Percentiles rank a stretch among this genome's conserved stretches.
phyloP scores from a whole-genome alignment of 169 alveolate species.

The Cystoisospora suis region DNA sequence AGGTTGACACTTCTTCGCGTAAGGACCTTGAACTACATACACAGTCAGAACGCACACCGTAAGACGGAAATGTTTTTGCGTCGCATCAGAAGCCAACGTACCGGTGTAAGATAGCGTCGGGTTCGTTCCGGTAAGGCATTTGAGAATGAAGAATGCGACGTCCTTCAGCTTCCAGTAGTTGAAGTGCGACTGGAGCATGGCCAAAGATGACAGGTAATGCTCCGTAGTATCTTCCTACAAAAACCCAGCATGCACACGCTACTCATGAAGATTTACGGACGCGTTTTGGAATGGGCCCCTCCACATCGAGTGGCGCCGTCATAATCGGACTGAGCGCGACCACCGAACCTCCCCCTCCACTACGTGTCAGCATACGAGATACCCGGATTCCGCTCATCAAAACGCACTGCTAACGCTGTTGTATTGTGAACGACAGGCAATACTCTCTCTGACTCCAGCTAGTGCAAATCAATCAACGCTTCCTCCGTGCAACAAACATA shows the following conservation, averaged over 20 bases:
- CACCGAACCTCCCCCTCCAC: too few relatives aligned
- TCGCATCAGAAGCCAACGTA: neutral
- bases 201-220: constrained; percentile 73
- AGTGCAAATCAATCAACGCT: too few relatives aligned
- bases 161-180: constrained; percentile 74
- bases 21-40: neutral
- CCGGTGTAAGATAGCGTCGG: constrained; percentile 63
- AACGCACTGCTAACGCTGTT: too few relatives aligned
- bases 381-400: too few relatives aligned
- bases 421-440: too few relatives aligned
- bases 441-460: too few relatives aligned
- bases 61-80: neutral
- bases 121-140: constrained; percentile 51
- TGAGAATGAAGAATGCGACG: constrained; percentile 68
- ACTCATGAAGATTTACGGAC: too few relatives aligned
- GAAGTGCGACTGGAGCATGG: constrained; percentile 74
- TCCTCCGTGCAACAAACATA: too few relatives aligned
- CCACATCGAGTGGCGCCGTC: too few relatives aligned
- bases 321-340: too few relatives aligned
- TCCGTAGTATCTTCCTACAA: constrained; percentile 73
- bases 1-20: neutral
- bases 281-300: too few relatives aligned
- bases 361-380: too few relatives aligned
- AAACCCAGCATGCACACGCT: neutral
- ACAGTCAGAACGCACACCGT: neutral